phyloP scores from a whole-genome alignment of 202 grass and related monocot species.

The Dendrocalamus latiflorus region DNA sequence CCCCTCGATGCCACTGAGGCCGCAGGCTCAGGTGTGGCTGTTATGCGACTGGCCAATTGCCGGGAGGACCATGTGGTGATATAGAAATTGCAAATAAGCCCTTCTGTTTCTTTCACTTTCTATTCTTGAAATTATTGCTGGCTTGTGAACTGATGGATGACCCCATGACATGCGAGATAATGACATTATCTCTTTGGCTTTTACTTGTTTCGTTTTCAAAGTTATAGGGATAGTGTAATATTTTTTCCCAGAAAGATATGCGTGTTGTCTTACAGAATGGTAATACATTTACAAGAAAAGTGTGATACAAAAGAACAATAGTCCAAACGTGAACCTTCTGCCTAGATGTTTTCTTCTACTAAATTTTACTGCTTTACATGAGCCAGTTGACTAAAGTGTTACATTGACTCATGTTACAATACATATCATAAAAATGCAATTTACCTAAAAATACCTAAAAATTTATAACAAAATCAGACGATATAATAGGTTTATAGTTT shows the following conservation, averaged over 20 bases:
- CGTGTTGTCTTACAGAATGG: too few species aligned
- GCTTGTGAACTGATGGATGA: too few species aligned
- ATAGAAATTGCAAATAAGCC: background rate
- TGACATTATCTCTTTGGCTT: background rate
- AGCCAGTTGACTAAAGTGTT: too few species aligned
- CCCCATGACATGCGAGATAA: background rate
- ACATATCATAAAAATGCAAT: too few species aligned
- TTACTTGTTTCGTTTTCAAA: background rate
- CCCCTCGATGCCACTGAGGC: slow-evolving; percentile 30
- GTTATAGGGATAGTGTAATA: too few species aligned
- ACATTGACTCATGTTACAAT: too few species aligned
- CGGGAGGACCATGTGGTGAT: background rate
- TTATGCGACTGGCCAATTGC: slow-evolving; percentile 27
- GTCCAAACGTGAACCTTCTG: too few species aligned
- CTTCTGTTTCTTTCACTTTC: background rate
- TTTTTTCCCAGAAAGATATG: background rate
- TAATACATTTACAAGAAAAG: background rate
- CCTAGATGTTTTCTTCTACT: too few species aligned
- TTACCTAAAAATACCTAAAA: too few species aligned
- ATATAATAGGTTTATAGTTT: background rate
- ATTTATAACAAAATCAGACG: too few species aligned
- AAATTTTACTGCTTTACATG: too few species aligned
- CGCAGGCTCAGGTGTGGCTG: slow-evolving; percentile 33
- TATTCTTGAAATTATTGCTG: background rate
- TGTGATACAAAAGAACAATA: background rate